phyloP scores from a whole-genome alignment of 805 yeast genomes.

The Clavispora santaluciae region DNA sequence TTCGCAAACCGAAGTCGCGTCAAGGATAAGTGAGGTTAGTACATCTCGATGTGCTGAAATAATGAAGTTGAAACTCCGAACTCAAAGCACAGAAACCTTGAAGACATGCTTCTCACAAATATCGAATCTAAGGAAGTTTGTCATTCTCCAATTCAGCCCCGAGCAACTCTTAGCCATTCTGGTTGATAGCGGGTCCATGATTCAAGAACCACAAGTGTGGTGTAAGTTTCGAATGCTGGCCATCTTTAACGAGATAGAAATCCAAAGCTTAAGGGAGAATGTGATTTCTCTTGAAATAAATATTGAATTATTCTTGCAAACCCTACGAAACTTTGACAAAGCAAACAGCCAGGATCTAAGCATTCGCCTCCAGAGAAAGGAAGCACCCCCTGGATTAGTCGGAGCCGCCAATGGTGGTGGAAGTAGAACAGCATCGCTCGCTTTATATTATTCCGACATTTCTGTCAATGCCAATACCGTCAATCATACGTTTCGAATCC shows the following conservation, averaged over 20 bases:
- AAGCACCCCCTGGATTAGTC: conserved; percentile 9
- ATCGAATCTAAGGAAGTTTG: conserved; percentile 48
- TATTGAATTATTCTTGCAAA: conserved; percentile 54
- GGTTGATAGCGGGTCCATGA: conserved; percentile 33
- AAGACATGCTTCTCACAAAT: conserved; percentile 44
- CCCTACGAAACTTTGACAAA: conserved; percentile 51
- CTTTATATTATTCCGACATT: conserved; percentile 50
- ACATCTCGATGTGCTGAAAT: not conserved
- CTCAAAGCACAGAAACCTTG: conserved; percentile 23
- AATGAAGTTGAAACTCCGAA: conserved; percentile 24
- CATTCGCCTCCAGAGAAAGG: conserved; percentile 48
- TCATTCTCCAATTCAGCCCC: conserved; percentile 54
- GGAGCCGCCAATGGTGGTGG: conserved; percentile 16
- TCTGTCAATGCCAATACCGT: conserved; percentile 40
- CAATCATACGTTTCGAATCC: conserved; percentile 64
- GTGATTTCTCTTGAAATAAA: conserved; percentile 58
- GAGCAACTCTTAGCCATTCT: conserved; percentile 47
- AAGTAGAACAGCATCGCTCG: conserved; percentile 46
- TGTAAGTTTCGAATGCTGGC: conserved; percentile 44
- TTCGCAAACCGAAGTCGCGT: not conserved
- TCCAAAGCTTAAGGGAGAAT: conserved; percentile 49
- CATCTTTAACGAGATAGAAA: conserved; percentile 46
- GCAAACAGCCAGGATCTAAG: conserved; percentile 48
- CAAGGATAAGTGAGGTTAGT: not conserved
- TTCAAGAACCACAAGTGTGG: conserved; percentile 66